Conservation (phyloP, 73 alveolate species). For the Stentor roeselii region DNA sequence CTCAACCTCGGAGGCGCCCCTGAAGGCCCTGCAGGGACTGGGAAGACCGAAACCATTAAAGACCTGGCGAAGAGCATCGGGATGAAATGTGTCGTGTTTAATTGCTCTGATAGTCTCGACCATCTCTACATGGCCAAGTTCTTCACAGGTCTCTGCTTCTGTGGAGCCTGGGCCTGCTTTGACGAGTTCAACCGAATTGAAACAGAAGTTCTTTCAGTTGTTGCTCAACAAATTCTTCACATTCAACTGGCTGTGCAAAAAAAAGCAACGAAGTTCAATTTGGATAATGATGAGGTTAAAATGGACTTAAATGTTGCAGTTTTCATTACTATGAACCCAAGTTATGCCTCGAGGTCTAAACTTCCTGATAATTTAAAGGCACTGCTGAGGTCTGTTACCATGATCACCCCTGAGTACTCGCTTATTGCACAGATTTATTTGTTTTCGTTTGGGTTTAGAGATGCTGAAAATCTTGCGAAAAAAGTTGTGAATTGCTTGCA, state of each 20-base stretch:
- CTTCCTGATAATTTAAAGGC: constrained; percentile 95
- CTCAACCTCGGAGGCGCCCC: constrained; percentile 93
- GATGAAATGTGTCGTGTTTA: constrained; percentile 69
- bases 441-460: constrained; percentile 91
- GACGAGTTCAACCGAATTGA: constrained; percentile 98
- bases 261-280: constrained; percentile 55
- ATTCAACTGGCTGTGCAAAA: constrained; percentile 86
- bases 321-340: constrained; percentile 94
- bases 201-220: constrained; percentile 97
- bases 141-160: constrained; percentile 97
- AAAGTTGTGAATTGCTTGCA: constrained; percentile 82
- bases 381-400: constrained; percentile 84
- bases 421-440: constrained; percentile 89
- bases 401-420: constrained; percentile 89
- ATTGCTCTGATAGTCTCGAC: constrained; percentile 30
- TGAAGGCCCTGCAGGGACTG: constrained; percentile 96
- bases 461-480: constrained; percentile 84
- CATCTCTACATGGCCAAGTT: constrained; percentile 90
- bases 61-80: constrained; percentile 96
- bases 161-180: constrained; percentile 94
- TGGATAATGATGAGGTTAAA: constrained; percentile 62
- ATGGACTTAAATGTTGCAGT: constrained; percentile 76
- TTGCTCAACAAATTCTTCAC: constrained; percentile 91
- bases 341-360: constrained; percentile 91
- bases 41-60: constrained; percentile 98